Percentiles rank a stretch among this genome's conserved stretches.
Conservation (phyloP, 257 asterid species). For the Leptodermis oblonga region DNA sequence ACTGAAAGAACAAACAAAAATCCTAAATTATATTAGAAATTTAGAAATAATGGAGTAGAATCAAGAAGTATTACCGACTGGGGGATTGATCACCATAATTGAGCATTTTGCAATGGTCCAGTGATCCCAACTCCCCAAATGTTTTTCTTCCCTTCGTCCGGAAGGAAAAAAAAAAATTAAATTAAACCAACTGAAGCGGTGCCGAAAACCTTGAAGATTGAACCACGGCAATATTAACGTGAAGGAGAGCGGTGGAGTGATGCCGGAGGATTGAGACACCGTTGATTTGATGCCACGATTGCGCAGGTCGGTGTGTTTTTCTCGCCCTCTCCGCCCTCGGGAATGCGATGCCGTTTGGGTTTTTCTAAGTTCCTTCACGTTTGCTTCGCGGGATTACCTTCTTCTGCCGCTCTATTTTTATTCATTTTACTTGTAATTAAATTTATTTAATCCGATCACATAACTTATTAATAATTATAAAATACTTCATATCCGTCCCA, state of each 20-base stretch:
- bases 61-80: slow-evolving; percentile 49
- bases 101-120: slow-evolving; percentile 36
- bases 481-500: no score
- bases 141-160: background rate
- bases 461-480: no score
- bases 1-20: background rate
- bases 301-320: background rate
- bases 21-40: slow-evolving; percentile 8
- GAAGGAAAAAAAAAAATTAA: background rate
- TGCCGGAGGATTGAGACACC: background rate
- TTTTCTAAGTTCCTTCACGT: background rate
- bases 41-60: slow-evolving; percentile 4
- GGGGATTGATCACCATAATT: slow-evolving; percentile 66
- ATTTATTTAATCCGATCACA: no score
- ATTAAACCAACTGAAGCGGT: background rate
- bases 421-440: no score
- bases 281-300: slow-evolving; percentile 8
- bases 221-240: background rate
- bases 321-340: background rate
- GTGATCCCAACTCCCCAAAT: background rate
- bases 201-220: background rate
- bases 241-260: background rate
- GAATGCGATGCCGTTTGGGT: slow-evolving; percentile 8
- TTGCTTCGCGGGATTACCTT: slow-evolving; percentile 1
- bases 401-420: background rate